Conservation (phyloP, 345 rosid genomes). For the Salix viminalis region DNA sequence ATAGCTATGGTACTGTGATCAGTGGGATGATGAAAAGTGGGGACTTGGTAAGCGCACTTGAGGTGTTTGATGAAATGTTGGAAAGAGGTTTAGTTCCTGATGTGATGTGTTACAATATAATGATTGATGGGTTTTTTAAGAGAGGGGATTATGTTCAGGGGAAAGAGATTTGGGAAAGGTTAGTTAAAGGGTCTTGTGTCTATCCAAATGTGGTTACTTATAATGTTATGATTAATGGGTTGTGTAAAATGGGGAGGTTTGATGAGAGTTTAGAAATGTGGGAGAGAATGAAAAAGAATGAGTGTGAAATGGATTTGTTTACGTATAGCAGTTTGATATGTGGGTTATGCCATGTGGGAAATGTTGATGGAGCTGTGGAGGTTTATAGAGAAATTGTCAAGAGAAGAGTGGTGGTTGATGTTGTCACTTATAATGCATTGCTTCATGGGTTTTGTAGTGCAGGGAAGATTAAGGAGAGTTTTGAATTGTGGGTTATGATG, state of each 20-base stretch:
- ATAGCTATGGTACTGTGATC: slow-evolving; percentile 60
- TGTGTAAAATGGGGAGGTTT: slow-evolving; percentile 64
- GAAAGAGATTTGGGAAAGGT: slow-evolving; percentile 55
- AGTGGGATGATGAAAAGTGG: slow-evolving; percentile 49
- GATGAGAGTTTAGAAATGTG: slow-evolving; percentile 67
- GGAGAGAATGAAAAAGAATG: slow-evolving; percentile 73
- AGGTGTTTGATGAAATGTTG: slow-evolving; percentile 83
- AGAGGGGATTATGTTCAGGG: slow-evolving; percentile 46
- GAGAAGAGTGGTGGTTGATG: slow-evolving; percentile 48
- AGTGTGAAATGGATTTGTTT: slow-evolving; percentile 55
- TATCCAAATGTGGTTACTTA: slow-evolving; percentile 77
- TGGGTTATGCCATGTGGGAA: slow-evolving; percentile 59
- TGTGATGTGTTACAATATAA: slow-evolving; percentile 65
- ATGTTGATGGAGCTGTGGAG: slow-evolving; percentile 58
- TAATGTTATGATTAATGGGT: slow-evolving; percentile 77
- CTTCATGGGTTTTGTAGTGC: slow-evolving; percentile 64
- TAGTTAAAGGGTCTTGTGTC: slow-evolving; percentile 42
- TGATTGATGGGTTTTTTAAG: slow-evolving; percentile 70
- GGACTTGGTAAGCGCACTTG: slow-evolving; percentile 44
- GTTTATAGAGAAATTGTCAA: slow-evolving; percentile 62
- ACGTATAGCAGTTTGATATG: slow-evolving; percentile 67
- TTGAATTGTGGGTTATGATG: slow-evolving; percentile 76
- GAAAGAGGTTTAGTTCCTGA: slow-evolving; percentile 47
- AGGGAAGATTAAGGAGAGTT: slow-evolving; percentile 56
- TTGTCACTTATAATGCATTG: slow-evolving; percentile 71